These are phyloP conservation scores for Colletotrichum paranaense DNA, from an alignment of 2,329 filamentous ascomycete genomes.

Conservation along the genomic window DNA sequence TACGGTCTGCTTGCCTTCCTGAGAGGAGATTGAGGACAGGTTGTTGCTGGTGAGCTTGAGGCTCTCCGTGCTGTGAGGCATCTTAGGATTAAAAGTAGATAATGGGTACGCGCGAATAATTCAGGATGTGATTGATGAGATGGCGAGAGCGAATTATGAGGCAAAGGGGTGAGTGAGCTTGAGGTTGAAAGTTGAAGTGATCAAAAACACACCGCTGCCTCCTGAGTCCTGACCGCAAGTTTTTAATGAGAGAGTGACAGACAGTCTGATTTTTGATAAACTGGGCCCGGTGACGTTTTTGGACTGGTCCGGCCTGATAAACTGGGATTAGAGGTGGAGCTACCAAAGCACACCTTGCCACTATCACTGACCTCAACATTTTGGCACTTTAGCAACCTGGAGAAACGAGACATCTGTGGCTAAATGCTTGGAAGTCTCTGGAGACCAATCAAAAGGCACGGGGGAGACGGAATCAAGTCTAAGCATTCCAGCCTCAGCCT, in stretches of 20 bases:
- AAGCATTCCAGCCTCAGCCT: not conserved
- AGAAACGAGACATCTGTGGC: not conserved
- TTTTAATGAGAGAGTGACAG: not conserved
- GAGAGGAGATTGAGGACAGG: constrained; percentile 27
- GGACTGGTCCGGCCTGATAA: not conserved
- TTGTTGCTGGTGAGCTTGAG: constrained; percentile 33
- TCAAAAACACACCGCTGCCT: not conserved
- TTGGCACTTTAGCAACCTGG: not conserved
- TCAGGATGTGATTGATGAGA: not conserved
- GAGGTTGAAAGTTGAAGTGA: not conserved
- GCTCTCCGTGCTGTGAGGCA: constrained; percentile 36
- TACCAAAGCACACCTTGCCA: not conserved
- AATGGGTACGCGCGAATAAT: not conserved
- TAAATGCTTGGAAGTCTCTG: not conserved
- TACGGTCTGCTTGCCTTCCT: constrained; percentile 33
- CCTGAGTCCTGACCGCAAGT: not conserved
- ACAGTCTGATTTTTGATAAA: not conserved
- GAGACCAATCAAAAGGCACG: not conserved
- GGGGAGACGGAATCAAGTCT: not conserved
- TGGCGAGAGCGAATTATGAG: not conserved
- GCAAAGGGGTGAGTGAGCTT: not conserved
- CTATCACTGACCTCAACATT: not conserved
- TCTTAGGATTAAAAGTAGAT: constrained; percentile 8
- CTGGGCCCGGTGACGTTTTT: not conserved
- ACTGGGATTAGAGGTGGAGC: not conserved